Conservation (phyloP, 1,139 yeast genomes). For the Candida mesenterica region DNA sequence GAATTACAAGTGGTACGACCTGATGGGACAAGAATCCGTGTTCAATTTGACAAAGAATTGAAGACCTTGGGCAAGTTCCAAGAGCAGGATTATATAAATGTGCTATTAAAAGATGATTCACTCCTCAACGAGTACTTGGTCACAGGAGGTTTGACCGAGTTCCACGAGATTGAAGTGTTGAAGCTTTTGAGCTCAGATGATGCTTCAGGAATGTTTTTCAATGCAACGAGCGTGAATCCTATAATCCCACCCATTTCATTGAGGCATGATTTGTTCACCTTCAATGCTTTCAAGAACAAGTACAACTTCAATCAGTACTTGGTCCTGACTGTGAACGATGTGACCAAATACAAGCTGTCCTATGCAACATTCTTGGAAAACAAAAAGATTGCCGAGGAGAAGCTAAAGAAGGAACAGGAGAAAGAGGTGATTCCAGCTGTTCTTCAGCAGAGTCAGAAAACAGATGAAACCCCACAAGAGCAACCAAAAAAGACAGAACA, state of each 20-base stretch:
- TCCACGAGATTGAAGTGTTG: slow-evolving; percentile 32
- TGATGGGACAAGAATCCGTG: not conserved
- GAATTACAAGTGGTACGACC: slow-evolving; percentile 1
- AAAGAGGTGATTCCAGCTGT: not conserved
- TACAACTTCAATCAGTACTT: slow-evolving; percentile 8
- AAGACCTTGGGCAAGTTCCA: slow-evolving; percentile 14
- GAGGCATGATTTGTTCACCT: slow-evolving; percentile 28
- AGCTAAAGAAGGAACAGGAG: not conserved
- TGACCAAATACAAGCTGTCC: no score
- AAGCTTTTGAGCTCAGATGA: slow-evolving; percentile 15
- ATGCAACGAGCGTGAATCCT: slow-evolving; percentile 10
- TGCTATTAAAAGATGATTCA: slow-evolving; percentile 20
- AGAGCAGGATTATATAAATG: slow-evolving; percentile 30
- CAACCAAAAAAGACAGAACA: no score
- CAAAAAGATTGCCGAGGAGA: not conserved
- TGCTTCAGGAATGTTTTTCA: slow-evolving; percentile 18
- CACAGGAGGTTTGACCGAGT: slow-evolving; percentile 27
- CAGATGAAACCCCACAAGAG: no score
- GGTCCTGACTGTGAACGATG: slow-evolving; percentile 2
- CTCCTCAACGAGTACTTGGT: slow-evolving; percentile 30
- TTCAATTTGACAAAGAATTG: slow-evolving; percentile 5
- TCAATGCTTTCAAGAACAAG: slow-evolving; percentile 7
- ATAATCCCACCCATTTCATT: slow-evolving; percentile 14
- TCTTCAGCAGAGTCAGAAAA: no score
- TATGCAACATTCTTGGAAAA: no score